phyloP scores from a whole-genome alignment of 1,284 basidiomycete genomes.

The Puccinia triticina region DNA sequence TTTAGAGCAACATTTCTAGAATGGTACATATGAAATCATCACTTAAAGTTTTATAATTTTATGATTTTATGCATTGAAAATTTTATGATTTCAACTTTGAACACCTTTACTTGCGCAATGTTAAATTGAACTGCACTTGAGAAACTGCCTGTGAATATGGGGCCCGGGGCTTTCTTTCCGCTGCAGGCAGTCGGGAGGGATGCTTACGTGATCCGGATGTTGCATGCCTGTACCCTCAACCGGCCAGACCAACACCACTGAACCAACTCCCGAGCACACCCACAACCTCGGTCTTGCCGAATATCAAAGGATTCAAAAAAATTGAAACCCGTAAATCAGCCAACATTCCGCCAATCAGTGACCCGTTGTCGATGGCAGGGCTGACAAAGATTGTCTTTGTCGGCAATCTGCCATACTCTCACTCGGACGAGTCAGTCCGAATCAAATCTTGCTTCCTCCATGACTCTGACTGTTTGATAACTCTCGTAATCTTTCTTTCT shows the following conservation, averaged over 20 bases:
- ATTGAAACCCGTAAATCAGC: not conserved
- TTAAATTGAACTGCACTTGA: too few species aligned
- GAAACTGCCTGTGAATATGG: too few species aligned
- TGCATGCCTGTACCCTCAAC: too few species aligned
- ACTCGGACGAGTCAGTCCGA: conserved; percentile 45
- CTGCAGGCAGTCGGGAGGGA: too few species aligned
- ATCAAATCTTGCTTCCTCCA: not conserved
- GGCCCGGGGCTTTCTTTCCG: too few species aligned
- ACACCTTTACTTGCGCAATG: too few species aligned
- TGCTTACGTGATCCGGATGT: too few species aligned
- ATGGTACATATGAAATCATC: too few species aligned
- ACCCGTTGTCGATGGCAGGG: conserved; percentile 42
- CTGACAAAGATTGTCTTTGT: conserved; percentile 50
- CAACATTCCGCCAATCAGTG: conserved; percentile 36
- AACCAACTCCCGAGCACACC: not conserved
- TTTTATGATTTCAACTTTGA: too few species aligned
- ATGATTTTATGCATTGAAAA: too few species aligned
- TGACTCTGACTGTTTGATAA: not conserved
- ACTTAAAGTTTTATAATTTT: too few species aligned
- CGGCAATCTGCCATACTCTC: conserved; percentile 49
- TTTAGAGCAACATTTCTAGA: too few species aligned
- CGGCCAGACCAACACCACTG: not conserved
- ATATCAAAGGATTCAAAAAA: not conserved
- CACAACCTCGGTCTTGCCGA: not conserved
- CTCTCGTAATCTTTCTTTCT: not conserved